A percentile compares a stretch with the other conserved stretches of the same genome.
Evolutionary conservation across 192 early-diverging fungal species (phyloP).

Genomic region (Umbelopsis vinacea): DNA sequence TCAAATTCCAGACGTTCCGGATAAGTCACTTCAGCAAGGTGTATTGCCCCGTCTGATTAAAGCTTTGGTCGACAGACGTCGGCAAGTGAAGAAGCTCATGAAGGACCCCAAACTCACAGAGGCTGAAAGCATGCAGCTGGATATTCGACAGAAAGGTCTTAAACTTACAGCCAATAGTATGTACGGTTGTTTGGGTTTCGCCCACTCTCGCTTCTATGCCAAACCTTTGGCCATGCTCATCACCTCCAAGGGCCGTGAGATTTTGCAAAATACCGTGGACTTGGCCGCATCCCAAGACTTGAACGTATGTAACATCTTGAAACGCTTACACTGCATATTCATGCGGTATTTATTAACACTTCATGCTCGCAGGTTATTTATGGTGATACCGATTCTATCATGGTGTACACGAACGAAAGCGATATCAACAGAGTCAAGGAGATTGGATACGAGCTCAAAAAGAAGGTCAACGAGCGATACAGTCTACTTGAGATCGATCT

Average conservation of each 20-base stretch:
- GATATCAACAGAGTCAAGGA: conserved; percentile 75
- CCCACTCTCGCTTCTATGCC: conserved; percentile 92
- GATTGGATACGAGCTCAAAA: conserved; percentile 82
- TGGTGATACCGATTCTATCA: conserved; percentile 99
- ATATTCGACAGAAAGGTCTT: conserved; percentile 93
- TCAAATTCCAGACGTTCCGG: conserved; percentile 77
- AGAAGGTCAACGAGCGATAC: conserved; percentile 90
- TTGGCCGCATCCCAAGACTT: conserved; percentile 78
- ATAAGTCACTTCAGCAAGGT: conserved; percentile 66
- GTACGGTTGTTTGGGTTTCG: conserved; percentile 98
- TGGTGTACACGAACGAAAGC: conserved; percentile 88
- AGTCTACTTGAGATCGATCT: conserved; percentile 96
- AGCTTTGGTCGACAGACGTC: conserved; percentile 87
- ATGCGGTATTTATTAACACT: not conserved
- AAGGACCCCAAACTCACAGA: conserved; percentile 67
- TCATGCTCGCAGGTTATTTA: conserved; percentile 78
- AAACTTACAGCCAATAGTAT: conserved; percentile 99
- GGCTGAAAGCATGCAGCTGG: conserved; percentile 64
- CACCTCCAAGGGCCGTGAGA: conserved; percentile 93
- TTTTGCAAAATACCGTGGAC: conserved; percentile 91
- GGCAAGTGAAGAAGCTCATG: conserved; percentile 88
- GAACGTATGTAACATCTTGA: conserved; percentile 54
- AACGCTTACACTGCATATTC: not conserved
- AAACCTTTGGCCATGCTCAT: conserved; percentile 98
- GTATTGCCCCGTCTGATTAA: conserved; percentile 88